phyloP scores from a whole-genome alignment of 176 grass and related monocot genomes.

The Zea mays region DNA sequence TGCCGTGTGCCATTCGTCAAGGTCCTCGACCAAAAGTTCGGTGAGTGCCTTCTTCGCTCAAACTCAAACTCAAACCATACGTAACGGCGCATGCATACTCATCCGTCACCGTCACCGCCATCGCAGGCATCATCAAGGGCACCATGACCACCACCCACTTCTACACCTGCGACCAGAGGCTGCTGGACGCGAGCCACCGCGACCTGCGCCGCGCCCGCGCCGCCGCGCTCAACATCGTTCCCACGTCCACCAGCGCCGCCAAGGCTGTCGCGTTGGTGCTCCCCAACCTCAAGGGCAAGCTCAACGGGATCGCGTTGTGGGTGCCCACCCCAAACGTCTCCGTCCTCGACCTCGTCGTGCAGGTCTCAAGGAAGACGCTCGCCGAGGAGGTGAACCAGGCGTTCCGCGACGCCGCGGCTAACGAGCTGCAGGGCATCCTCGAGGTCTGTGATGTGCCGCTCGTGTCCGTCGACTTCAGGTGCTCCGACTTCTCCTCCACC shows the following conservation, averaged over 20 bases:
- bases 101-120: too few relatives aligned
- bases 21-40: conserved; percentile 82
- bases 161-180: conserved; percentile 80
- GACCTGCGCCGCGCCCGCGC: conserved; percentile 79
- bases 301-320: conserved; percentile 82
- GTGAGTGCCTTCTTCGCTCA: conserved; percentile 18
- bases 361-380: conserved; percentile 74
- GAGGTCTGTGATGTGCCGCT: conserved; percentile 73
- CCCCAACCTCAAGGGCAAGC: conserved; percentile 84
- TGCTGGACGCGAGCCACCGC: conserved; percentile 77
- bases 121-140: conserved; percentile 78
- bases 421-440: conserved; percentile 68
- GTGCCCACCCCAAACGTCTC: conserved; percentile 82
- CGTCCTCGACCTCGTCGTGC: conserved; percentile 77
- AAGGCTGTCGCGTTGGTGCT: conserved; percentile 85
- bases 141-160: conserved; percentile 91
- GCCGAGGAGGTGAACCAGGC: conserved; percentile 83
- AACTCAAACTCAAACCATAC: too few relatives aligned
- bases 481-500: conserved; percentile 64
- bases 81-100: too few relatives aligned
- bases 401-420: conserved; percentile 57
- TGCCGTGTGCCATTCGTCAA: conserved; percentile 89
- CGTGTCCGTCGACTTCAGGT: conserved; percentile 81
- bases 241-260: conserved; percentile 77
- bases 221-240: conserved; percentile 87